Evolutionary conservation across 228 moss, liverwort and hornwort genomes (phyloP).

Genomic region (Sphagnum fallax): DNA sequence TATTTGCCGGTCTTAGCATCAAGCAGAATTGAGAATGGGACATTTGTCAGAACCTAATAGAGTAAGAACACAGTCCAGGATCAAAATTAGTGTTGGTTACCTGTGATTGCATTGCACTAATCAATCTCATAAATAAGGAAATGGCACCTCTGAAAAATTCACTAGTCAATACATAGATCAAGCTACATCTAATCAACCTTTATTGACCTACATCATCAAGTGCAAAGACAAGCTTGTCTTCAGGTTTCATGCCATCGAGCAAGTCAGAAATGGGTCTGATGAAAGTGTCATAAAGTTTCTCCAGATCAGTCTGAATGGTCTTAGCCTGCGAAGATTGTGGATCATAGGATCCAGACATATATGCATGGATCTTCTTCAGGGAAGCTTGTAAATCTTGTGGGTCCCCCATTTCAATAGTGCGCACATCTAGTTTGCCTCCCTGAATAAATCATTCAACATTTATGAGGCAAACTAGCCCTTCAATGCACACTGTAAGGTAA

Average conservation of each 20-base stretch:
- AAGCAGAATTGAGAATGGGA: constrained; percentile 15
- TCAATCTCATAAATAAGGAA: not conserved
- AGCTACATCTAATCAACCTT: not conserved
- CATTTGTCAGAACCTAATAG: constrained; percentile 10
- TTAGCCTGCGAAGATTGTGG: not conserved
- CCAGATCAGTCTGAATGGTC: not conserved
- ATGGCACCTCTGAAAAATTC: not conserved
- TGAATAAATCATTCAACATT: not conserved
- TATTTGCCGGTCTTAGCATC: constrained; percentile 8
- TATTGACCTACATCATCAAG: constrained; percentile 8
- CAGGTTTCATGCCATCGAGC: constrained; percentile 6
- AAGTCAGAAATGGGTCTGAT: constrained; percentile 19
- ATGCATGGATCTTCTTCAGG: not conserved
- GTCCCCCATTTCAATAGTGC: not conserved
- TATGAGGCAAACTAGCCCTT: not conserved
- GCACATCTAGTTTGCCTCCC: constrained; percentile 9
- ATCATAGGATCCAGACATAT: not conserved
- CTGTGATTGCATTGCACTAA: not conserved
- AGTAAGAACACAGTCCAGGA: not conserved
- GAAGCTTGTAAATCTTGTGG: constrained; percentile 1
- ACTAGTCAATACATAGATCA: not conserved
- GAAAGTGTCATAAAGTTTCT: constrained; percentile 5
- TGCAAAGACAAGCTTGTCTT: constrained; percentile 16
- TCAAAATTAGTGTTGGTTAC: not conserved
- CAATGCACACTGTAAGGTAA: not conserved